Evolutionary conservation across 345 rosid species (phyloP), one percentile per base, ranked within the genome.

Genomic region (Heritiera littoralis): DNA sequence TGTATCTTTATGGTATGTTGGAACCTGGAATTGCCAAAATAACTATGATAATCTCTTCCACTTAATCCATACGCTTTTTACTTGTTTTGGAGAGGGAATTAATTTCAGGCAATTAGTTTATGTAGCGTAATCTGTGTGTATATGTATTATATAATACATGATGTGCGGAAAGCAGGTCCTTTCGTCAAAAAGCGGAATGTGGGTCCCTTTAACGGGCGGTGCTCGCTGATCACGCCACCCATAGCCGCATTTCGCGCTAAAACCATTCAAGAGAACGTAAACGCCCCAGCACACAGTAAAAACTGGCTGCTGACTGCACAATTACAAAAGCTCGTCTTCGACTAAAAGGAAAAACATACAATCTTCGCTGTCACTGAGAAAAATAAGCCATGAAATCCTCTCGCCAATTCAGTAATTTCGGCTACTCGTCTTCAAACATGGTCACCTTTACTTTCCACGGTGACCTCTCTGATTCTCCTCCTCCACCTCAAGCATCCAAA

Each of bases 391-490:
- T 88, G 90, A 87, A 76, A 68, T 56, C 81, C 40, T 84, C 92
- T 35, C 40, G 84, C 30, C 82, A 78, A 63, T 84, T 80, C 81
- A 72, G 69, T 77, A 56, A 73, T 79, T 80, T 80, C 81, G 74
- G 75, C 46, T 72, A 72, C 76, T 68, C 84, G 40, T 67, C 89
- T 56, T 65, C 90, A 15, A 73, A 86, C 77, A 82, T 89, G 2
- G 83, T 88, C 56, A 80, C 84, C 69, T 88, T 83, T 78, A 40
- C 86, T 81, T 79, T 80, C 48, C 84, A 80, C n/a, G 79, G 78
- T 75, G 87, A 85, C 82, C 85, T 85, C 59, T 46, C 54, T 20
- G 54, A 41, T 18, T 11, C 43, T 35, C 48, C 77, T 18, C 5
- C 55, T 13, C 17, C 83, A 79, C 83, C 89, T 18, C 76, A 78